Conservation (phyloP, 192 early-diverging fungal genomes). For the Backusella morwellensis region DNA sequence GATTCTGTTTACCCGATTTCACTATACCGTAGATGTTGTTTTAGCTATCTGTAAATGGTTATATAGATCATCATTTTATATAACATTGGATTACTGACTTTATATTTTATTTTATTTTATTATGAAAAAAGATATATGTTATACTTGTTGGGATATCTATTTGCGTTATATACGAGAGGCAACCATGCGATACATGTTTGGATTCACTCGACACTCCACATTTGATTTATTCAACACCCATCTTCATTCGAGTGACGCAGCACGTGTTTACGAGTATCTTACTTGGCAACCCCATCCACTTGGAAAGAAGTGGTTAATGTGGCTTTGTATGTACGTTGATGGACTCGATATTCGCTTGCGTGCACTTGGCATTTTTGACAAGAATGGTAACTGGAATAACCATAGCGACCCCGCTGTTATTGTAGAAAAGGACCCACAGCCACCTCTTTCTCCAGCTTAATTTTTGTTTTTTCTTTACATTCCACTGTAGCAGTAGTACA, state of each 20-base stretch:
- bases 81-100: neutral
- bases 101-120: neutral
- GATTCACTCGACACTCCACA: constrained; percentile 14
- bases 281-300: constrained; percentile 29
- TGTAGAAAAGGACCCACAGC: neutral
- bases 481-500: neutral
- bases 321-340: constrained; percentile 25
- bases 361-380: constrained; percentile 19
- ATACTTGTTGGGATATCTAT: constrained; percentile 24
- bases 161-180: constrained; percentile 22
- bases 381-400: constrained; percentile 19
- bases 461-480: neutral
- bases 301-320: constrained; percentile 21
- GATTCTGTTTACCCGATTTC: constrained; percentile 54
- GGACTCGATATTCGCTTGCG: constrained; percentile 28
- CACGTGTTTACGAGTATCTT: constrained; percentile 17
- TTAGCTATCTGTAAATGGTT: constrained; percentile 39
- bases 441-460: neutral
- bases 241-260: constrained; percentile 6
- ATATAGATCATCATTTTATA: neutral
- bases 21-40: constrained; percentile 61
- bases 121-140: constrained; percentile 22
- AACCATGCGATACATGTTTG: constrained; percentile 24
- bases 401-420: neutral
- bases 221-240: constrained; percentile 19